Percentiles rank a stretch among this genome's conserved stretches.
Conservation (phyloP, 306 rosid species). For the Acacia acuminata region DNA sequence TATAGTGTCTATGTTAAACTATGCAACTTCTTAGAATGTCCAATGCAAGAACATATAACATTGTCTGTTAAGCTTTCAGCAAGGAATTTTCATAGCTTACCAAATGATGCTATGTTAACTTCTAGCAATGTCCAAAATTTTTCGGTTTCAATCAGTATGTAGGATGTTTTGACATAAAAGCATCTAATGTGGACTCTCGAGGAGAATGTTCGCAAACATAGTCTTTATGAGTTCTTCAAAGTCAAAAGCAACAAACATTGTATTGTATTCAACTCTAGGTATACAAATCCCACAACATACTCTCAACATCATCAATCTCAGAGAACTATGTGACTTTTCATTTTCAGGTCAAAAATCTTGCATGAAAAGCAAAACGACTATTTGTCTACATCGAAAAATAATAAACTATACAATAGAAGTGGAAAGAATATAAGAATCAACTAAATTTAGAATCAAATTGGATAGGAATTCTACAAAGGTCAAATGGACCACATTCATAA, state of each 20-base stretch:
- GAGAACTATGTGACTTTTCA: not conserved
- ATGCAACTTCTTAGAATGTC: no score
- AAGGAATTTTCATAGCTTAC: no score
- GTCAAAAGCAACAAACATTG: not conserved
- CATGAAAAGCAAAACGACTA: conserved; percentile 9
- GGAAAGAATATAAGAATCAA: not conserved
- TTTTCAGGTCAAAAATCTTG: conserved; percentile 4
- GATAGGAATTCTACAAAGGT: conserved; percentile 21
- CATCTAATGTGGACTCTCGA: no score
- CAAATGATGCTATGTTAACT: no score
- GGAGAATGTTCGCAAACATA: not conserved
- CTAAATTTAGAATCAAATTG: not conserved
- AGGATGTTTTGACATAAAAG: no score
- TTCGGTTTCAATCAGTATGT: no score
- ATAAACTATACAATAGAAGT: not conserved
- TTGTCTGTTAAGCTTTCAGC: no score
- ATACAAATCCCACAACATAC: not conserved
- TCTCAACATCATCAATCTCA: not conserved
- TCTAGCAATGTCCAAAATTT: no score
- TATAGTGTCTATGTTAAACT: no score
- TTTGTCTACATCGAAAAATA: not conserved
- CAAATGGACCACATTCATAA: conserved; percentile 60
- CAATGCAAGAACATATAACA: no score
- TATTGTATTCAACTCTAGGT: not conserved
- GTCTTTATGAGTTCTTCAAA: not conserved